Conservation (phyloP, 768 basidiomycete genomes). For the Suillus weaverae region DNA sequence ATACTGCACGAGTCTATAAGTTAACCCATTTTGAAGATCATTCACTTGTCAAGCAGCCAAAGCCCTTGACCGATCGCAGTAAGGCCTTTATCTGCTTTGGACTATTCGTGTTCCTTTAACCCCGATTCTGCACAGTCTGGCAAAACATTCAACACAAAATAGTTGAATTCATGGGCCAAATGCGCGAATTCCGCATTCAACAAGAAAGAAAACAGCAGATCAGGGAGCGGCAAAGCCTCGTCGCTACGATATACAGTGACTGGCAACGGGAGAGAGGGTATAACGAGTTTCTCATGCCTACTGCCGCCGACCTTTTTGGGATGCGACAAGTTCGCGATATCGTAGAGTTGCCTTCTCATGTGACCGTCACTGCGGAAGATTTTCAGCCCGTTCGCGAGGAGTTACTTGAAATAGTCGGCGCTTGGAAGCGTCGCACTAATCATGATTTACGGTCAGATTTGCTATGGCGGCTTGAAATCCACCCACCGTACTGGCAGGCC, state of each 20-base stretch:
- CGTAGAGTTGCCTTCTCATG: neutral
- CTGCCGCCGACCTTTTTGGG: constrained; percentile 3
- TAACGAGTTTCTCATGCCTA: neutral
- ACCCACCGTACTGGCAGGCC: constrained; percentile 11
- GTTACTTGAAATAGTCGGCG: neutral
- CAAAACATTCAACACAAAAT: constrained; percentile 12
- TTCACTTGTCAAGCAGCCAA: constrained; percentile 13
- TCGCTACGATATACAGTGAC: constrained; percentile 2
- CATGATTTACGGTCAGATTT: constrained; percentile 12
- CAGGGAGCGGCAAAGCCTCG: neutral
- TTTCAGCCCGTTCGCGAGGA: neutral
- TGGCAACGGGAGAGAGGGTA: neutral
- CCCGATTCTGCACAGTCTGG: constrained; percentile 10
- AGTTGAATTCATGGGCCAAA: constrained; percentile 13
- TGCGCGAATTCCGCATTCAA: constrained; percentile 11
- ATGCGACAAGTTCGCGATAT: neutral
- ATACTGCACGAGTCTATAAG: constrained; percentile 13
- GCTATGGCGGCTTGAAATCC: neutral
- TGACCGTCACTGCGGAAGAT: neutral
- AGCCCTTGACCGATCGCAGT: constrained; percentile 12
- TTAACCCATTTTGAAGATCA: constrained; percentile 28
- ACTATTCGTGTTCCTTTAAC: neutral
- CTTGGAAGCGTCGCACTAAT: neutral
- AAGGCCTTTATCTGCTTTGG: neutral
- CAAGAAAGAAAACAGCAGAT: constrained; percentile 9